Evolutionary conservation across 805 yeast genomes (phyloP).

Genomic region (Kluyveromyces nonfermentans): DNA sequence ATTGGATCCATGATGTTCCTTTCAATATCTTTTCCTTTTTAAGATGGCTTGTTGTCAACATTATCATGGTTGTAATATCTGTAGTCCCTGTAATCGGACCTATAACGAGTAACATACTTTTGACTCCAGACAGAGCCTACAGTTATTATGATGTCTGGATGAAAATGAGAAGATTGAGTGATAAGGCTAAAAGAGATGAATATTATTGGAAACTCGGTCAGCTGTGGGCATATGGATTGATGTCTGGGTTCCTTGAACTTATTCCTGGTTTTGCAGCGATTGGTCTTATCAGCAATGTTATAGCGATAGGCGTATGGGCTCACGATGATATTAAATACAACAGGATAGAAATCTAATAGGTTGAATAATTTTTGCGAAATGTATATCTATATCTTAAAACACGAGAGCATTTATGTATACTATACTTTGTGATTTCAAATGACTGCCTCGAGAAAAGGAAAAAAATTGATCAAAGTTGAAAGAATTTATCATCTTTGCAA

Average conservation of each 20-base stretch:
- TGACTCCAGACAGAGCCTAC: conserved; percentile 22
- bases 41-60: conserved; percentile 5
- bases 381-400: too few relatives aligned
- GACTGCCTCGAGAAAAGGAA: neutral
- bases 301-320: conserved; percentile 63
- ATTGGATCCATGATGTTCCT: conserved; percentile 16
- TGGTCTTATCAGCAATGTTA: conserved; percentile 47
- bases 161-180: conserved; percentile 5
- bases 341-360: neutral
- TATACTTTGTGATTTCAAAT: neutral
- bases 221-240: conserved; percentile 22
- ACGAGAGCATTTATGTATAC: neutral
- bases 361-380: neutral
- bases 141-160: conserved; percentile 21
- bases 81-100: conserved; percentile 30
- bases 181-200: neutral
- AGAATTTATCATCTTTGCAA: conserved; percentile 34
- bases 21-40: conserved; percentile 5
- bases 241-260: conserved; percentile 19
- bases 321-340: conserved; percentile 28
- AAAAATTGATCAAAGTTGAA: conserved; percentile 15
- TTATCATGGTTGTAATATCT: conserved; percentile 14
- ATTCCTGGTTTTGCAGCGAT: conserved; percentile 35
- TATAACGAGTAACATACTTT: conserved; percentile 17
- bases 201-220: conserved; percentile 14